phyloP scores from a whole-genome alignment of 139 green algal genomes.

The Protoeuglena noctilucae region DNA sequence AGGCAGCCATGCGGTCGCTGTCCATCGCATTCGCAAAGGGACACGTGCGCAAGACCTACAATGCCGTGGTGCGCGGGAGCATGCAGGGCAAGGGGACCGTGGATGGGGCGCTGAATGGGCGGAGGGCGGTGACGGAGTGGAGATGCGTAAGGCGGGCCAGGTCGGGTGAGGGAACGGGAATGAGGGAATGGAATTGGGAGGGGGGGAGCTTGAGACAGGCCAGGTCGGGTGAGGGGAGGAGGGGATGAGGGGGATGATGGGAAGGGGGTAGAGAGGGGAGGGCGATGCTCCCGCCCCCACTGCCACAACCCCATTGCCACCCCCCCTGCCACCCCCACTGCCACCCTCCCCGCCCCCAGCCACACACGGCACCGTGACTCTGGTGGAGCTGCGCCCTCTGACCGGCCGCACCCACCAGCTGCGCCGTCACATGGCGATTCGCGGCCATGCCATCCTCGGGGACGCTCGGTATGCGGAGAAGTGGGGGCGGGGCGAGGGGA shows the following conservation, averaged over 20 bases:
- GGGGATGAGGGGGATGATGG: not conserved
- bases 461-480: no score
- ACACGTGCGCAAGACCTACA: constrained; percentile 30
- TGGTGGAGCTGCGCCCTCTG: not conserved
- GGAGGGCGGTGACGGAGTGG: constrained; percentile 16
- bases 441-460: constrained; percentile 38
- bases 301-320: no score
- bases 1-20: constrained; percentile 15
- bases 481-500: no score
- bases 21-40: constrained; percentile 19
- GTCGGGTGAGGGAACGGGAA: constrained; percentile 3
- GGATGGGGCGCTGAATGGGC: constrained; percentile 11
- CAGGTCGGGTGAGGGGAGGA: constrained; percentile 6
- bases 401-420: constrained; percentile 49
- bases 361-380: constrained; percentile 19
- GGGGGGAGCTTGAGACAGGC: constrained; percentile 2
- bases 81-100: constrained; percentile 25
- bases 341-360: constrained; percentile 1
- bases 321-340: not conserved
- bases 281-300: no score
- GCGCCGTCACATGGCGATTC: constrained; percentile 46
- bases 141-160: not conserved
- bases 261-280: no score
- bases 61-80: constrained; percentile 26
- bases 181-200: constrained; percentile 5